Evolutionary conservation across 1,139 yeast species (phyloP).

Genomic region (Hyphopichia wangnamkhiaoensis): DNA sequence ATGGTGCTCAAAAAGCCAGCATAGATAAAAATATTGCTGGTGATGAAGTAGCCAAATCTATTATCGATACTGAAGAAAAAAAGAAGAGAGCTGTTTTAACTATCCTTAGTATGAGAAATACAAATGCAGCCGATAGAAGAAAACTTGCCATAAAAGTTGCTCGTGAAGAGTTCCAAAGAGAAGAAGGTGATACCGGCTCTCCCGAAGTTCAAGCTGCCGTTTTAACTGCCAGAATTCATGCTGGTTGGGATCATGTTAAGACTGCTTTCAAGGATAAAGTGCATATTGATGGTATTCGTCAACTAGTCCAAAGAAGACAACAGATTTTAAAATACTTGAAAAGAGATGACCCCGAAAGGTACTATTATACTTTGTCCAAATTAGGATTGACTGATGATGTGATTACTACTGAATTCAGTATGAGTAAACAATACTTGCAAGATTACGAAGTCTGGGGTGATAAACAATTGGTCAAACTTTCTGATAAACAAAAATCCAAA

Average conservation of each 20-base stretch:
- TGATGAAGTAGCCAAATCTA: constrained; percentile 45
- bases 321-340: constrained; percentile 78
- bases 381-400: constrained; percentile 84
- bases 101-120: constrained; percentile 72
- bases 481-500: constrained; percentile 44
- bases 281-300: constrained; percentile 70
- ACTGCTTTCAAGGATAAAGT: constrained; percentile 71
- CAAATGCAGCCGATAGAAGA: constrained; percentile 58
- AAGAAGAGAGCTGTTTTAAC: constrained; percentile 73
- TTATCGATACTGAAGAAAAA: constrained; percentile 48
- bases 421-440: constrained; percentile 83
- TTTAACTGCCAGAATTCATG: constrained; percentile 77
- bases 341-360: constrained; percentile 73
- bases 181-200: constrained; percentile 90
- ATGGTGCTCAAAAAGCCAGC: constrained; percentile 65
- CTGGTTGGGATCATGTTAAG: constrained; percentile 73
- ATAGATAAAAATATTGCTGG: constrained; percentile 31
- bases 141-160: constrained; percentile 67
- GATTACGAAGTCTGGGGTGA: constrained; percentile 83
- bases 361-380: constrained; percentile 83
- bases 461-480: constrained; percentile 42
- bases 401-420: constrained; percentile 75
- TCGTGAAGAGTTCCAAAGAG: constrained; percentile 73
- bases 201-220: constrained; percentile 96
- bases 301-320: constrained; percentile 88